These are phyloP conservation scores for Chrysoporthe cubensis DNA, from an alignment of 2,329 filamentous ascomycete species.

Conservation along the genomic window DNA sequence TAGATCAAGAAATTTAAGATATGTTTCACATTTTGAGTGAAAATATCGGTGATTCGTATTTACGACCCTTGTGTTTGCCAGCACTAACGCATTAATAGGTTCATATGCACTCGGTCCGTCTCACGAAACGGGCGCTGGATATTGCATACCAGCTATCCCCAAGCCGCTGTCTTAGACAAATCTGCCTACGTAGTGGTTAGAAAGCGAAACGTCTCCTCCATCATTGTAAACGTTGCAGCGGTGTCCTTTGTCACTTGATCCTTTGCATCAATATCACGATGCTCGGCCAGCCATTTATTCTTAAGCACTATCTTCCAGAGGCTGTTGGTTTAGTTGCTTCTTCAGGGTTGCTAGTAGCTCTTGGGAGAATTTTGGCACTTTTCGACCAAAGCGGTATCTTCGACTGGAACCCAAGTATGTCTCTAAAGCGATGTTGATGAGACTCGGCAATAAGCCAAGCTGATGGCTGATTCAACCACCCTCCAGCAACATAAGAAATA, in stretches of 20 bases:
- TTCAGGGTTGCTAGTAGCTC: neutral
- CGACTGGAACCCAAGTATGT: constrained; percentile 13
- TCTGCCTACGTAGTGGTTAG: neutral
- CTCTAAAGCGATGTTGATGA: neutral
- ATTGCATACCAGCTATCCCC: neutral
- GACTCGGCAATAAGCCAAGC: neutral
- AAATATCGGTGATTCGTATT: neutral
- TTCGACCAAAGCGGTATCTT: constrained; percentile 9
- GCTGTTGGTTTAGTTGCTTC: constrained; percentile 7
- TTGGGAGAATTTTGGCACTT: neutral
- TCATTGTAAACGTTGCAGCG: neutral
- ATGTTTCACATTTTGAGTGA: neutral
- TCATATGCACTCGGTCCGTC: neutral
- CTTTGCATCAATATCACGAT: neutral
- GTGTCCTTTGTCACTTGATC: neutral
- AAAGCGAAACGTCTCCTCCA: neutral
- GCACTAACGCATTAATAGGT: neutral
- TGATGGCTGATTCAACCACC: neutral
- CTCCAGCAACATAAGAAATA: neutral
- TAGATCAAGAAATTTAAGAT: neutral
- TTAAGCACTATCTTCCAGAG: constrained; percentile 1
- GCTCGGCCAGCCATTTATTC: neutral
- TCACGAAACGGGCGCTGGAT: neutral
- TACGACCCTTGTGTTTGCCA: neutral
- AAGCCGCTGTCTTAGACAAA: neutral